These are phyloP conservation scores for Colletotrichum musae DNA, from an alignment of 2,329 filamentous ascomycete genomes.

Conservation along the genomic window DNA sequence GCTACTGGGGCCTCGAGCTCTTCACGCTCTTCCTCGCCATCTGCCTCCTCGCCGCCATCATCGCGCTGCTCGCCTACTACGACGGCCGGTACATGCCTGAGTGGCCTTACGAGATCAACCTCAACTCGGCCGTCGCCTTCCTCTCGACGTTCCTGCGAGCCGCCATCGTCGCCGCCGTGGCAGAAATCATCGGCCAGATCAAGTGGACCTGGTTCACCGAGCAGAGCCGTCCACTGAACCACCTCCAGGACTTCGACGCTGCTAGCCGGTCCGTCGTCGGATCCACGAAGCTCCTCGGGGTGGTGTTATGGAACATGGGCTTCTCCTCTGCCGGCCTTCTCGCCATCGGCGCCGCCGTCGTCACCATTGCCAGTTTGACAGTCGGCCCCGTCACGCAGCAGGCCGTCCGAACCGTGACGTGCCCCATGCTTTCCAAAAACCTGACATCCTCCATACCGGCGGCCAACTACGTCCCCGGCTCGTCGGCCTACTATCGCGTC, in stretches of 20 bases:
- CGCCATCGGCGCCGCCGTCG: slow-evolving; percentile 42
- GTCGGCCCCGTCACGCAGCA: slow-evolving; percentile 52
- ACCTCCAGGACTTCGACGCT: slow-evolving; percentile 50
- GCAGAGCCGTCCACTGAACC: slow-evolving; percentile 45
- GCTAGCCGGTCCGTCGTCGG: slow-evolving; percentile 49
- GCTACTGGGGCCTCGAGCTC: slow-evolving; percentile 34
- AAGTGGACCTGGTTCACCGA: slow-evolving; percentile 52
- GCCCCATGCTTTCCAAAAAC: slow-evolving; percentile 6
- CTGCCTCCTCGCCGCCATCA: slow-evolving; percentile 23
- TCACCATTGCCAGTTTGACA: slow-evolving; percentile 47
- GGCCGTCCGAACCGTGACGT: slow-evolving; percentile 44
- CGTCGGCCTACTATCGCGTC: slow-evolving; percentile 41
- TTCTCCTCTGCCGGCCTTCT: slow-evolving; percentile 36
- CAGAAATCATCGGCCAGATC: slow-evolving; percentile 50
- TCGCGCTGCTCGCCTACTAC: slow-evolving; percentile 30
- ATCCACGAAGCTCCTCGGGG: slow-evolving; percentile 44
- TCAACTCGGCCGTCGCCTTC: slow-evolving; percentile 43
- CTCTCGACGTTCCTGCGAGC: slow-evolving; percentile 41
- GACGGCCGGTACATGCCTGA: slow-evolving; percentile 40
- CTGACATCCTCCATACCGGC: slow-evolving; percentile 5
- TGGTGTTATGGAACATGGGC: slow-evolving; percentile 29
- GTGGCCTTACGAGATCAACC: slow-evolving; percentile 45
- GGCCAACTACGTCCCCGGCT: slow-evolving; percentile 40
- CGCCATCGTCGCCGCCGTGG: slow-evolving; percentile 47
- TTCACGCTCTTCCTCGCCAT: slow-evolving; percentile 17